Conservation (phyloP, 192 early-diverging fungal species). For the Coemansia biformis region DNA sequence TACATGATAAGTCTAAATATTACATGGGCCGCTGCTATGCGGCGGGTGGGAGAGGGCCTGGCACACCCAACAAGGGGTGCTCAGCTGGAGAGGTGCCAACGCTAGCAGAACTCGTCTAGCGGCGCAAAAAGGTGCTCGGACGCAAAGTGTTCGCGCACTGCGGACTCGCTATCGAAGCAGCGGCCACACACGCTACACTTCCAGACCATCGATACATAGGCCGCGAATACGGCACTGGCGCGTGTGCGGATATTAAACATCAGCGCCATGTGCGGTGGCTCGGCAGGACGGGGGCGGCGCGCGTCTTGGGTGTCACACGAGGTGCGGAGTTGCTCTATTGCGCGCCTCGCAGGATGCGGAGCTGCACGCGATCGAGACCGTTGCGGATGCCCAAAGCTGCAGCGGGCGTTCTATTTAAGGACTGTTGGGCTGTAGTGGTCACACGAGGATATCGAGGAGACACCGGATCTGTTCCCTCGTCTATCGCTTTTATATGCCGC, state of each 20-base stretch:
- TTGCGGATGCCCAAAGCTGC: background rate
- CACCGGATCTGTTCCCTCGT: background rate
- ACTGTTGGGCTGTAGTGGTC: background rate
- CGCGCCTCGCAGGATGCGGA: background rate
- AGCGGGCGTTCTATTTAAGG: conserved; percentile 2
- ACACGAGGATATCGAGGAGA: too few species aligned
- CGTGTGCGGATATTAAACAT: conserved; percentile 3
- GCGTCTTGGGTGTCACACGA: too few species aligned
- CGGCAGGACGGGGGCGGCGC: background rate
- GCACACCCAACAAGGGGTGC: too few species aligned
- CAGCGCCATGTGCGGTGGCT: conserved; percentile 4
- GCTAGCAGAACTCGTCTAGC: conserved; percentile 37
- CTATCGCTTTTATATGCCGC: conserved; percentile 11
- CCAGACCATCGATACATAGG: conserved; percentile 31
- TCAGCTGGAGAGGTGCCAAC: too few species aligned
- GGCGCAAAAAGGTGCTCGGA: conserved; percentile 48
- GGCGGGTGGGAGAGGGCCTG: too few species aligned
- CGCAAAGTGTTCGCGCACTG: conserved; percentile 49
- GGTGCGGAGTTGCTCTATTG: too few species aligned
- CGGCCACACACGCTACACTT: conserved; percentile 48
- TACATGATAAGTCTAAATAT: too few species aligned
- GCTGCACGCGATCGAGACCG: conserved; percentile 16
- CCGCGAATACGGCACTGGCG: conserved; percentile 1
- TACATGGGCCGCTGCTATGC: too few species aligned
- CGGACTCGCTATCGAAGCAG: conserved; percentile 35